phyloP scores from a whole-genome alignment of 768 basidiomycete species.

The Mycena maculata region DNA sequence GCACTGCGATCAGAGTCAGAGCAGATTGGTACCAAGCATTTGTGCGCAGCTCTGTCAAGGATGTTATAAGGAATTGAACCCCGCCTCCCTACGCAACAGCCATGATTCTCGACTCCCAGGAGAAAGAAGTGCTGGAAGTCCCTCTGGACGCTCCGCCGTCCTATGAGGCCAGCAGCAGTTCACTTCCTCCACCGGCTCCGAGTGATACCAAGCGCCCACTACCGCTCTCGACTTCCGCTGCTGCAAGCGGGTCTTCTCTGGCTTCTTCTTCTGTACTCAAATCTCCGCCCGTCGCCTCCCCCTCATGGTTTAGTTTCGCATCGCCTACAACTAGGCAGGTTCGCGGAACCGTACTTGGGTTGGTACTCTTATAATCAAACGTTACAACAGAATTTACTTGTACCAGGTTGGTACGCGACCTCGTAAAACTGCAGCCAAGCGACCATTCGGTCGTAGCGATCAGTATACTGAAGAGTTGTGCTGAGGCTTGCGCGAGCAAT shows the following conservation, averaged over 20 bases:
- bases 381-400: too few relatives aligned
- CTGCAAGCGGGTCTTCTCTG: constrained; percentile 10
- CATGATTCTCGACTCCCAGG: constrained; percentile 23
- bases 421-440: constrained; percentile 41
- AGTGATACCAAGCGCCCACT: constrained; percentile 19
- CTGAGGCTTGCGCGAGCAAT: constrained; percentile 55
- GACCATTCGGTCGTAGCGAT: constrained; percentile 29
- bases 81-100: background rate
- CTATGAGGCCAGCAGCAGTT: constrained; percentile 26
- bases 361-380: too few relatives aligned
- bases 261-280: constrained; percentile 14
- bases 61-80: too few relatives aligned
- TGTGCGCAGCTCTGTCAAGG: too few relatives aligned
- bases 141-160: constrained; percentile 28
- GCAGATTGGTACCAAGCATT: too few relatives aligned
- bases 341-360: constrained; percentile 48
- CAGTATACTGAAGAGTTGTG: constrained; percentile 57
- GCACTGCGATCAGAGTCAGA: too few relatives aligned
- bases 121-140: constrained; percentile 2
- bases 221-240: background rate
- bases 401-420: constrained; percentile 51
- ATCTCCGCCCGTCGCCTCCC: constrained; percentile 8
- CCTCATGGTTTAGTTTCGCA: constrained; percentile 32
- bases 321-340: constrained; percentile 46
- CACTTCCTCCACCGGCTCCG: background rate